Percentiles rank a stretch among this genome's conserved stretches.
Conservation (phyloP, 345 rosid species). For the Gossypium australe region DNA sequence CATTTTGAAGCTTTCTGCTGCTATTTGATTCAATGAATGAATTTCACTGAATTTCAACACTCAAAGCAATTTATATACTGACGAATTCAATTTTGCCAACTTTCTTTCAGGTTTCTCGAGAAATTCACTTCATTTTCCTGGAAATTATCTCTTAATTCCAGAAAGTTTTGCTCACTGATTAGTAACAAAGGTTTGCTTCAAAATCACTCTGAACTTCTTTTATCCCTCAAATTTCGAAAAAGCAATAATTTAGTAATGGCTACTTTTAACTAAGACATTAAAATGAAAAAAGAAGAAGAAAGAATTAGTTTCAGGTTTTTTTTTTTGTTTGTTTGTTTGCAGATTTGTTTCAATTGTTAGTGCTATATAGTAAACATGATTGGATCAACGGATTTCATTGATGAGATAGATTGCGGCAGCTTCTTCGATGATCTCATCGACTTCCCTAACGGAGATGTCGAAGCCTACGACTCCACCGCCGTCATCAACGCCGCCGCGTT, state of each 20-base stretch:
- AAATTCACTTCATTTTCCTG: background rate
- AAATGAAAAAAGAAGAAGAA: too few species aligned
- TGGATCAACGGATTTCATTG: constrained; percentile 57
- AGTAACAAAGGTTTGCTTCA: background rate
- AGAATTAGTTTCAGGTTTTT: too few species aligned
- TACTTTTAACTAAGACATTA: too few species aligned
- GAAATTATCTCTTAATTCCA: background rate
- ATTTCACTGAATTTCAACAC: background rate
- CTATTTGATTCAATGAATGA: background rate
- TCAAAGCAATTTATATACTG: background rate
- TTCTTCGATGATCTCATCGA: constrained; percentile 65
- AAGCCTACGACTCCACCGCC: constrained; percentile 18
- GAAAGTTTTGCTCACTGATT: background rate
- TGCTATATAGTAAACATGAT: constrained; percentile 38
- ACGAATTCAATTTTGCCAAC: background rate
- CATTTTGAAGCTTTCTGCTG: background rate
- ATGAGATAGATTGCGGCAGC: constrained; percentile 83
- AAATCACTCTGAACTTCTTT: too few species aligned
- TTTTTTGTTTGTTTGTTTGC: background rate
- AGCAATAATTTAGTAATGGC: too few species aligned
- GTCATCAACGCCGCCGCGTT: constrained; percentile 21
- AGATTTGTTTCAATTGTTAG: background rate
- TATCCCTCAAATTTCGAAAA: too few species aligned
- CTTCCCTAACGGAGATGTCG: constrained; percentile 46
- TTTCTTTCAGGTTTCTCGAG: constrained; percentile 9